Evolutionary conservation across 2,329 filamentous ascomycete species (phyloP).

Genomic region (Mycosphaerella arachidis): DNA sequence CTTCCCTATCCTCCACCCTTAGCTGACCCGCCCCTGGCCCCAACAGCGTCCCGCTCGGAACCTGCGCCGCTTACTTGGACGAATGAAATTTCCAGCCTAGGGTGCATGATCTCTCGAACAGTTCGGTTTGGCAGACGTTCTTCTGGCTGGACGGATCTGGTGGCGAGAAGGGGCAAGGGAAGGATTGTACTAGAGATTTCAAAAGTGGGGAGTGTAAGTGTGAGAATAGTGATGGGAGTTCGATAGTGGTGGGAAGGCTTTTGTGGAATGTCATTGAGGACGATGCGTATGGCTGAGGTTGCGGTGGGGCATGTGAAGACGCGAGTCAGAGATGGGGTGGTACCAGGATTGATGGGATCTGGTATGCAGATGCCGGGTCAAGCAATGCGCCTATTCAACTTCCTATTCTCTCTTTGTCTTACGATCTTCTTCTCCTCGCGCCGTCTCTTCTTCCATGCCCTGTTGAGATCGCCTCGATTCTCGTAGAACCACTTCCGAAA

Average conservation of each 20-base stretch:
- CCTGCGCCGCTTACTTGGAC: neutral
- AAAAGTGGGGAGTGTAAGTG: neutral
- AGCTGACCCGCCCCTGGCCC: no score
- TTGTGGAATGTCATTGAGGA: neutral
- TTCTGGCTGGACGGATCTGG: neutral
- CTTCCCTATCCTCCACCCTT: no score
- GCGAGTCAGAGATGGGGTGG: no score
- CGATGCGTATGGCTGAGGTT: no score
- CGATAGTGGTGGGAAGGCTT: neutral
- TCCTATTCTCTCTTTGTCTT: conserved; percentile 56
- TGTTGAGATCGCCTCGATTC: conserved; percentile 45
- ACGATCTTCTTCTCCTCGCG: conserved; percentile 58
- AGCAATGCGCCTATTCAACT: conserved; percentile 38
- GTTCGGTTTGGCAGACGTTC: neutral
- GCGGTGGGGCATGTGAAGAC: no score
- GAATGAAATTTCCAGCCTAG: neutral
- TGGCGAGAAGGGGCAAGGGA: neutral
- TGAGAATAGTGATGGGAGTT: neutral
- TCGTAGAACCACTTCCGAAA: conserved; percentile 61
- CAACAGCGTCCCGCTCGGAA: neutral
- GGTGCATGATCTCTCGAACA: neutral
- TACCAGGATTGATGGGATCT: no score
- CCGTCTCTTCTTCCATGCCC: conserved; percentile 52
- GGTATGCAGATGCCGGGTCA: neutral
- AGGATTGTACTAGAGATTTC: neutral